phyloP scores from a whole-genome alignment of 164 flowering plant species.

The Sedum album region DNA sequence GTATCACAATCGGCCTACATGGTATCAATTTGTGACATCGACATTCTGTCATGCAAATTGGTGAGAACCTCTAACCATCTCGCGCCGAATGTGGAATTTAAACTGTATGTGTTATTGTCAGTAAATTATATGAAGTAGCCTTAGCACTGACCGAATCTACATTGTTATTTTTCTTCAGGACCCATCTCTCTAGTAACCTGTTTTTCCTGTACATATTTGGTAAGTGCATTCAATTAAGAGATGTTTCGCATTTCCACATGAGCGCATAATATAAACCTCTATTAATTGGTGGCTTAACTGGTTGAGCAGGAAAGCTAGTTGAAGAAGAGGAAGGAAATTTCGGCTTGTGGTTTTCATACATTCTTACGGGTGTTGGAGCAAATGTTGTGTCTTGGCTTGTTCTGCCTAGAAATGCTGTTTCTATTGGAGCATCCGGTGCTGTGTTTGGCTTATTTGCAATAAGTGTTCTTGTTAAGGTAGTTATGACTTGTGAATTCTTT shows the following conservation, averaged over 20 bases:
- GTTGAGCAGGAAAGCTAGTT: conserved; percentile 78
- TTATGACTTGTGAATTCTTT: background rate
- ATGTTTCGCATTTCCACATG: background rate
- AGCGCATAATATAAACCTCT: background rate
- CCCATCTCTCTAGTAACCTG: conserved; percentile 94
- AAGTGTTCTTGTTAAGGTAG: conserved; percentile 95
- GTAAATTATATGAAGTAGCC: background rate
- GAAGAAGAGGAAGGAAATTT: conserved; percentile 98
- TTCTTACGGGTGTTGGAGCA: conserved; percentile 91
- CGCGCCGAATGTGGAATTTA: background rate
- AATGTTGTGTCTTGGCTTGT: conserved; percentile 91
- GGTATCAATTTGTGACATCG: conserved; percentile 94
- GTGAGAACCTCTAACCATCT: conserved; percentile 34
- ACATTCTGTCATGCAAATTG: conserved; percentile 96
- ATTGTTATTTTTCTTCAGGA: conserved; percentile 40
- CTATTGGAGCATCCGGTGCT: conserved; percentile 97
- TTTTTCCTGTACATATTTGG: conserved; percentile 97
- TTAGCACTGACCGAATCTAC: background rate
- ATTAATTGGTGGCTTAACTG: background rate
- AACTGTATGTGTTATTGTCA: no score
- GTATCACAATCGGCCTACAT: conserved; percentile 69
- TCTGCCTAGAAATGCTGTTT: conserved; percentile 87
- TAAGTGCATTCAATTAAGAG: conserved; percentile 20
- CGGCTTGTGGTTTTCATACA: conserved; percentile 81
- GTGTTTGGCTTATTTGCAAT: conserved; percentile 95